A percentile compares a stretch with the other conserved stretches of the same genome.
Evolutionary conservation across 2,329 filamentous ascomycete genomes (phyloP).

Genomic region (Capronia americana): DNA sequence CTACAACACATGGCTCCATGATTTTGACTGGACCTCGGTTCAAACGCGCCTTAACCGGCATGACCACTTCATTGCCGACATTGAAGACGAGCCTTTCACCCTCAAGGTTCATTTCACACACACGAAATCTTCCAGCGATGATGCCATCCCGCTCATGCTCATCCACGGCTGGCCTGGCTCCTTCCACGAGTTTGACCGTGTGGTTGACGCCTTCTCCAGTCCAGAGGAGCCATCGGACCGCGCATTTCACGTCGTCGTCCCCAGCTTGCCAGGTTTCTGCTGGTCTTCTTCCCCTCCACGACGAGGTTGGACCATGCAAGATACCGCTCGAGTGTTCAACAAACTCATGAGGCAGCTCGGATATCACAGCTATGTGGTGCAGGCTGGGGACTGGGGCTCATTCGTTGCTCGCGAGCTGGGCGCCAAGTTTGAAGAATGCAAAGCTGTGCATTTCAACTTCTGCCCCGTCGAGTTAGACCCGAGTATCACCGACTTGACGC

Average conservation of each 20-base stretch:
- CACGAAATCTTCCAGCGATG: slow-evolving; percentile 22
- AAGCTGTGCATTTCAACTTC: slow-evolving; percentile 69
- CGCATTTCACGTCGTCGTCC: slow-evolving; percentile 43
- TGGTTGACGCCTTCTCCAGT: slow-evolving; percentile 42
- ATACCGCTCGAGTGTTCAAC: slow-evolving; percentile 56
- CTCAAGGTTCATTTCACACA: slow-evolving; percentile 38
- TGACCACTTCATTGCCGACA: slow-evolving; percentile 20
- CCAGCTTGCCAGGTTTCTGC: slow-evolving; percentile 42
- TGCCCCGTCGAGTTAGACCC: slow-evolving; percentile 41
- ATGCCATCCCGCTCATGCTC: slow-evolving; percentile 44
- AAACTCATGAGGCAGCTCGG: slow-evolving; percentile 72
- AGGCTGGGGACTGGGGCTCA: slow-evolving; percentile 74
- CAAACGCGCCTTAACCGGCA: slow-evolving; percentile 27
- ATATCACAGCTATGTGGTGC: slow-evolving; percentile 63
- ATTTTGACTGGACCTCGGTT: slow-evolving; percentile 28
- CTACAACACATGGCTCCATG: slow-evolving; percentile 27
- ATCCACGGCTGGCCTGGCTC: slow-evolving; percentile 49
- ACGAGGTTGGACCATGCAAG: slow-evolving; percentile 28
- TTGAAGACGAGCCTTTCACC: slow-evolving; percentile 27
- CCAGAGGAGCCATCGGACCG: slow-evolving; percentile 33
- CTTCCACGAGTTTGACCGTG: slow-evolving; percentile 44
- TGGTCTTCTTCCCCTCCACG: slow-evolving; percentile 39
- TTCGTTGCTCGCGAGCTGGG: slow-evolving; percentile 68
- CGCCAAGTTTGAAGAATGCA: slow-evolving; percentile 63
- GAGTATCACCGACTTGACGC: slow-evolving; percentile 10